Conservation (phyloP, 106 monocot genomes). For the Iris macrosiphon region DNA sequence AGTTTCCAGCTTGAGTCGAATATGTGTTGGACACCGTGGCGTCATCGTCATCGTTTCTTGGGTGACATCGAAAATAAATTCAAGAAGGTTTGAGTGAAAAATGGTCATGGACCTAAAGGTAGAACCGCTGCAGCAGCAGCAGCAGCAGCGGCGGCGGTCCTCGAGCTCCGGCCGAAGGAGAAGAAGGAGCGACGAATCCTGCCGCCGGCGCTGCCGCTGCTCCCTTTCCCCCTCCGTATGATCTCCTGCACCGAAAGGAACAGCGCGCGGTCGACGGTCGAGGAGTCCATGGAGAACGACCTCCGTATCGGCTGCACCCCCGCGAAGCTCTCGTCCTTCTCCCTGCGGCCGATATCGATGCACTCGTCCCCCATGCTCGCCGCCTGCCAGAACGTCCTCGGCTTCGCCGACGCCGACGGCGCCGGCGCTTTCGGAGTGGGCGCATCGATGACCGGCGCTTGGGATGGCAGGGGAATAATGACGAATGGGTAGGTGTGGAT, state of each 20-base stretch:
- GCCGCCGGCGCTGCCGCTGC: conserved; percentile 3
- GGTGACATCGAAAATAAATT: too few relatives aligned
- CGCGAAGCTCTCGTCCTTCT: conserved; percentile 21
- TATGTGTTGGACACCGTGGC: too few relatives aligned
- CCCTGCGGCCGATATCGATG: conserved; percentile 25
- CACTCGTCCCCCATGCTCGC: conserved; percentile 43
- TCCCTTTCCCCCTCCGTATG: conserved; percentile 13
- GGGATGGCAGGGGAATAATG: background rate
- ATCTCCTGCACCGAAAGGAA: conserved; percentile 31
- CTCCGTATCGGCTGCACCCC: conserved; percentile 43
- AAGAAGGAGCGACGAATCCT: conserved; percentile 44
- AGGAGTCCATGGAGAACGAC: conserved; percentile 50
- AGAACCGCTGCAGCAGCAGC: too few relatives aligned
- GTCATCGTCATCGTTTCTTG: too few relatives aligned
- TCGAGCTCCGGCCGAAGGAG: conserved; percentile 35
- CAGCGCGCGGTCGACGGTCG: conserved; percentile 19
- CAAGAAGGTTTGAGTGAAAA: too few relatives aligned
- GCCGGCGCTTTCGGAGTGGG: background rate
- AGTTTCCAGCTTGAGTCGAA: too few relatives aligned
- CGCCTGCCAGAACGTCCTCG: conserved; percentile 6
- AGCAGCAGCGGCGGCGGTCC: conserved; percentile 16
- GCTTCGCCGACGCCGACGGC: background rate
- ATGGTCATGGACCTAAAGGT: too few relatives aligned
- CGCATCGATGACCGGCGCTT: background rate
- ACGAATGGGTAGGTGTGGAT: background rate